Percentiles rank a stretch among this genome's conserved stretches.
phyloP scores from a whole-genome alignment of 2,329 filamentous ascomycete species.

The Alternaria incomplexa region DNA sequence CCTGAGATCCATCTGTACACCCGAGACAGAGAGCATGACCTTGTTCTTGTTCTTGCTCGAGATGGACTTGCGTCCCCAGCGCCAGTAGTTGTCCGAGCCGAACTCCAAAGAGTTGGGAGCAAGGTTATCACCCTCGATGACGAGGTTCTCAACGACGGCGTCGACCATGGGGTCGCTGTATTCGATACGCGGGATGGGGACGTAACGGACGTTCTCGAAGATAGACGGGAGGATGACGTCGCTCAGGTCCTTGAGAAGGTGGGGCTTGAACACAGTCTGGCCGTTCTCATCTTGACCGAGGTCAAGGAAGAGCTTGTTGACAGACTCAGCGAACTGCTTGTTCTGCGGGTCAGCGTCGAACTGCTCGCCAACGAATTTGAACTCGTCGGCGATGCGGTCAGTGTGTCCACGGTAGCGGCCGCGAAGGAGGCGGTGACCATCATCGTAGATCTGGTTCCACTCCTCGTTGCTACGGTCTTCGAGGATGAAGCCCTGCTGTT shows the following conservation, averaged over 20 bases:
- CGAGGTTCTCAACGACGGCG: slow-evolving; percentile 89
- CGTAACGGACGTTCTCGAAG: slow-evolving; percentile 85
- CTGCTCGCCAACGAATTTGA: slow-evolving; percentile 87
- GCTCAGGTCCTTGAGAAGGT: slow-evolving; percentile 85
- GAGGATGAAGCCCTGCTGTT: slow-evolving; percentile 90
- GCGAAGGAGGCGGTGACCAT: slow-evolving; percentile 83
- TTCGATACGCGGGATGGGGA: slow-evolving; percentile 93
- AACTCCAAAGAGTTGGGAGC: slow-evolving; percentile 92
- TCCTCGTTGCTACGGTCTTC: slow-evolving; percentile 78
- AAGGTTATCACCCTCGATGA: slow-evolving; percentile 95
- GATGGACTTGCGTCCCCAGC: slow-evolving; percentile 89
- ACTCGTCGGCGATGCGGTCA: slow-evolving; percentile 83
- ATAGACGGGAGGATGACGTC: slow-evolving; percentile 83
- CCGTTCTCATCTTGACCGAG: slow-evolving; percentile 87
- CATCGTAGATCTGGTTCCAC: slow-evolving; percentile 85
- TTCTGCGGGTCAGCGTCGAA: slow-evolving; percentile 91
- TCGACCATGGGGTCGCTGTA: slow-evolving; percentile 85
- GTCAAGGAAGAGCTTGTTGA: slow-evolving; percentile 86
- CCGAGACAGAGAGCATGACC: slow-evolving; percentile 83
- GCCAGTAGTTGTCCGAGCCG: slow-evolving; percentile 90
- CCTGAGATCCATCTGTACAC: slow-evolving; percentile 86
- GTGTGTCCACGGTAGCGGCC: slow-evolving; percentile 88
- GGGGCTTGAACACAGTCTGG: slow-evolving; percentile 88
- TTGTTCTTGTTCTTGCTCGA: slow-evolving; percentile 82
- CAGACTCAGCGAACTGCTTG: slow-evolving; percentile 74